phyloP scores from a whole-genome alignment of 1,139 yeast genomes.

The Meyerozyma sp. region DNA sequence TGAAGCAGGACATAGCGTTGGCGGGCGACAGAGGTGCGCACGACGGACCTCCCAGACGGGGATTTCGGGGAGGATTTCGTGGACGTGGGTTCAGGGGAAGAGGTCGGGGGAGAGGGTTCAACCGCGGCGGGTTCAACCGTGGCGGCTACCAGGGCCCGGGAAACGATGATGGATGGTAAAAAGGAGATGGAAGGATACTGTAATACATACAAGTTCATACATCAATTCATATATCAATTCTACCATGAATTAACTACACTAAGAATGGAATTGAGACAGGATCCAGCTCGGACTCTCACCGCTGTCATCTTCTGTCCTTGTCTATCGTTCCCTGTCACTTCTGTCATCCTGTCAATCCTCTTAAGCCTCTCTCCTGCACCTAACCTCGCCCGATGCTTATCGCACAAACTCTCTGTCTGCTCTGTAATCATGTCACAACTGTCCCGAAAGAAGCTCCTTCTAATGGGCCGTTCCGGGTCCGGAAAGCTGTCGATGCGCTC shows the following conservation, averaged over 20 bases:
- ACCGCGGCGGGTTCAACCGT: slow-evolving; percentile 20
- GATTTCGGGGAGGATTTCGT: slow-evolving; percentile 14
- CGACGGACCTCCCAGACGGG: slow-evolving; percentile 6
- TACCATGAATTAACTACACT: too few species aligned
- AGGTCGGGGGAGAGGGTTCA: slow-evolving; percentile 13
- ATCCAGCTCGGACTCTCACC: too few species aligned
- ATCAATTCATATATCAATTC: too few species aligned
- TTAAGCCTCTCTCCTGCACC: not conserved
- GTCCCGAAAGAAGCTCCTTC: slow-evolving; percentile 39
- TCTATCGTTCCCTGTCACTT: too few species aligned
- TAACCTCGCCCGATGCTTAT: not conserved
- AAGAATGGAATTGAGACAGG: too few species aligned
- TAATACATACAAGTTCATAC: too few species aligned
- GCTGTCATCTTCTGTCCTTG: too few species aligned
- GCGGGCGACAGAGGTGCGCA: slow-evolving; percentile 13
- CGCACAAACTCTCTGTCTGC: not conserved
- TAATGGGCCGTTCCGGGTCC: slow-evolving; percentile 91
- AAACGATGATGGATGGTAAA: not conserved
- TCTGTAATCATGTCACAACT: slow-evolving; percentile 19
- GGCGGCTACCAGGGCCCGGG: slow-evolving; percentile 9
- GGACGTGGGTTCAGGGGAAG: slow-evolving; percentile 13
- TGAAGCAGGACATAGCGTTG: slow-evolving; percentile 24
- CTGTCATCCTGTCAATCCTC: too few species aligned
- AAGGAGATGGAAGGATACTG: not conserved
- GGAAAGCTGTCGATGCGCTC: slow-evolving; percentile 98